These are phyloP conservation scores for Fraxinus platypoda DNA, from an alignment of 305 asterid genomes.

Conservation along the genomic window DNA sequence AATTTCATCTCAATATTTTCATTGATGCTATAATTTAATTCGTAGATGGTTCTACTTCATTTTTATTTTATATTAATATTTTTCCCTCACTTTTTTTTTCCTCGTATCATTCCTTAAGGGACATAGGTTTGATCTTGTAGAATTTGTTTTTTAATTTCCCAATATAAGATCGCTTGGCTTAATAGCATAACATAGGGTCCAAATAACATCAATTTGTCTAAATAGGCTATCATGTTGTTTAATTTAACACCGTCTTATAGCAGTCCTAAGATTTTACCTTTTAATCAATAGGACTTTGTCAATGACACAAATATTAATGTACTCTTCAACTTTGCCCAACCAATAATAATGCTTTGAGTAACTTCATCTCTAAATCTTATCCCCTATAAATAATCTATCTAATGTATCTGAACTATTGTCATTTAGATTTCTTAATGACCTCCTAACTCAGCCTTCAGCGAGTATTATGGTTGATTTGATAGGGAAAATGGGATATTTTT, in stretches of 20 bases:
- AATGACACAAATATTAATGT: background rate
- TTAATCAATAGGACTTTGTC: background rate
- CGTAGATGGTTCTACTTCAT: background rate
- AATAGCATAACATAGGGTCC: background rate
- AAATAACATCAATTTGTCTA: background rate
- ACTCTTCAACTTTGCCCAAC: background rate
- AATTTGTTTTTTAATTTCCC: background rate
- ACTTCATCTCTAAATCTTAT: background rate
- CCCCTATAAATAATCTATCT: background rate
- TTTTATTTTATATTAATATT: too few species aligned
- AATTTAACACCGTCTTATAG: background rate
- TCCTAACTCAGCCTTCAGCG: background rate
- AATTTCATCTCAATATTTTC: background rate
- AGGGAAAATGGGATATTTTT: background rate
- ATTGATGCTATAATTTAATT: background rate
- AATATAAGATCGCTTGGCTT: background rate
- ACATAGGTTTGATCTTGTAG: background rate
- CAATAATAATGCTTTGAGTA: background rate
- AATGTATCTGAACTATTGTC: background rate
- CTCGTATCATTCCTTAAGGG: background rate
- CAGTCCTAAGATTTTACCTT: background rate
- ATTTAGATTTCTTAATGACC: background rate
- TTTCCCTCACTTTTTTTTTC: background rate
- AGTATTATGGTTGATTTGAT: background rate
- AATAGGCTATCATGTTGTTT: background rate